Conservation (phyloP, 805 yeast species). For the Cyberlindnera mrakii region DNA sequence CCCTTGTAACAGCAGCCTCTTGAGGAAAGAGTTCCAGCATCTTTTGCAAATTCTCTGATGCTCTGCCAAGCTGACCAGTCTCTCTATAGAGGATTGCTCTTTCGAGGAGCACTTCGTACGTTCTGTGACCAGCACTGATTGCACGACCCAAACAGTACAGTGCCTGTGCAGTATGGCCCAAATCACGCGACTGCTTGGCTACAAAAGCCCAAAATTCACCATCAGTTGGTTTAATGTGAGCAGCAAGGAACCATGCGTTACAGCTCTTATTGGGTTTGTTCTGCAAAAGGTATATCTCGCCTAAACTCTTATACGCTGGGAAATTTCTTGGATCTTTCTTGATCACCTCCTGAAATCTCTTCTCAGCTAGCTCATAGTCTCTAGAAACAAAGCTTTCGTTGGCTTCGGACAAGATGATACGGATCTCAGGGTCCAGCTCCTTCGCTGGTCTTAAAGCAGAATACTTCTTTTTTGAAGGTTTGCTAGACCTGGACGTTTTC, state of each 20-base stretch:
- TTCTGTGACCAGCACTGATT: constrained; percentile 39
- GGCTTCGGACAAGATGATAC: constrained; percentile 60
- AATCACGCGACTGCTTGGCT: constrained; percentile 57
- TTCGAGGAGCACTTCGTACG: constrained; percentile 51
- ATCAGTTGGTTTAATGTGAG: constrained; percentile 71
- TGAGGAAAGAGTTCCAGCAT: constrained; percentile 51
- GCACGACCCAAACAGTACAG: constrained; percentile 71
- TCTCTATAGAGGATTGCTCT: constrained; percentile 65
- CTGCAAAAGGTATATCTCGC: constrained; percentile 70
- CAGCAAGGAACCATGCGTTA: constrained; percentile 76
- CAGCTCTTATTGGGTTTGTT: constrained; percentile 70
- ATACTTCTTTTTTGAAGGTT: constrained; percentile 22
- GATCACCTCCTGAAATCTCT: constrained; percentile 61
- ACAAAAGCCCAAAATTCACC: constrained; percentile 73
- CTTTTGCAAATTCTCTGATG: constrained; percentile 65
- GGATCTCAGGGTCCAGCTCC: constrained; percentile 68
- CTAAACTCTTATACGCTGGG: constrained; percentile 82
- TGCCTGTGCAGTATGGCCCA: constrained; percentile 72
- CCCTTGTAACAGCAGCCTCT: constrained; percentile 54
- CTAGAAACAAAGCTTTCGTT: constrained; percentile 72
- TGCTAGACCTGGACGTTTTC: constrained; percentile 22
- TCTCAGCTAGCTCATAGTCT: constrained; percentile 54
- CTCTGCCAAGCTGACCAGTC: constrained; percentile 60
- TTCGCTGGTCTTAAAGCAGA: constrained; percentile 28
- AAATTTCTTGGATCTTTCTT: constrained; percentile 70